Conservation (phyloP, 495 filamentous ascomycete species). For the Hyphodiscus hymeniophilus region DNA sequence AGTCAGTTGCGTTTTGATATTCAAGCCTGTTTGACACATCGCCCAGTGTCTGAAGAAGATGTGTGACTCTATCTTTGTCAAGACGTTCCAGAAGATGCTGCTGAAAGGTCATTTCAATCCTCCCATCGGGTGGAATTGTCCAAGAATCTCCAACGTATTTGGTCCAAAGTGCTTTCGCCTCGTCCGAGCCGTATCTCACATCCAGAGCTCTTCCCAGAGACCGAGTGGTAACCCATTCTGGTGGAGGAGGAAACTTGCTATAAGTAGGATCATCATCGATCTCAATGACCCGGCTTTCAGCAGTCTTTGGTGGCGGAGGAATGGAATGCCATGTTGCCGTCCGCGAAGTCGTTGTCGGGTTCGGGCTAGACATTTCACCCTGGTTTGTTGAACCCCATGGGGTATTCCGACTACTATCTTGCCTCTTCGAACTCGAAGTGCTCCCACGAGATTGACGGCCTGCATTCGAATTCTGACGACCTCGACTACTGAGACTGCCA, state of each 20-base stretch:
- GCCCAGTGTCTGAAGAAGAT: slow-evolving; percentile 3
- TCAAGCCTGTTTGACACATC: slow-evolving; percentile 4
- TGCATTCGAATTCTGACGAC: too few species aligned
- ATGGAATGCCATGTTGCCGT: slow-evolving; percentile 3
- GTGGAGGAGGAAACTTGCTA: slow-evolving; percentile 1
- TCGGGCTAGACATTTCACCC: not conserved
- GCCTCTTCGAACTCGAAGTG: not conserved
- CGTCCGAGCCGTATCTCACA: slow-evolving; percentile 3
- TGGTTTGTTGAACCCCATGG: not conserved
- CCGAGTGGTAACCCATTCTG: slow-evolving; percentile 3
- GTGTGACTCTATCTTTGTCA: slow-evolving; percentile 3
- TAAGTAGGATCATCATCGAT: not conserved
- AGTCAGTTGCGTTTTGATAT: slow-evolving; percentile 1
- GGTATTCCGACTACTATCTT: not conserved
- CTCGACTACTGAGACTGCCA: not conserved
- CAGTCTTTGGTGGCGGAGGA: not conserved
- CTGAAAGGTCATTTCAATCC: slow-evolving; percentile 12
- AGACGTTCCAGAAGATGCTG: slow-evolving; percentile 9
- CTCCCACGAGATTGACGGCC: not conserved
- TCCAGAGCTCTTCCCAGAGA: slow-evolving; percentile 7
- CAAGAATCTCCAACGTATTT: slow-evolving; percentile 8
- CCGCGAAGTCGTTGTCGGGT: not conserved
- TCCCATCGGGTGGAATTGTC: slow-evolving; percentile 10
- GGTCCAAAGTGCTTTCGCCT: slow-evolving; percentile 4
- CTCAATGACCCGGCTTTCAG: not conserved